Conservation (phyloP, 208 protist genomes). For the Wallacemonas collosoma region DNA sequence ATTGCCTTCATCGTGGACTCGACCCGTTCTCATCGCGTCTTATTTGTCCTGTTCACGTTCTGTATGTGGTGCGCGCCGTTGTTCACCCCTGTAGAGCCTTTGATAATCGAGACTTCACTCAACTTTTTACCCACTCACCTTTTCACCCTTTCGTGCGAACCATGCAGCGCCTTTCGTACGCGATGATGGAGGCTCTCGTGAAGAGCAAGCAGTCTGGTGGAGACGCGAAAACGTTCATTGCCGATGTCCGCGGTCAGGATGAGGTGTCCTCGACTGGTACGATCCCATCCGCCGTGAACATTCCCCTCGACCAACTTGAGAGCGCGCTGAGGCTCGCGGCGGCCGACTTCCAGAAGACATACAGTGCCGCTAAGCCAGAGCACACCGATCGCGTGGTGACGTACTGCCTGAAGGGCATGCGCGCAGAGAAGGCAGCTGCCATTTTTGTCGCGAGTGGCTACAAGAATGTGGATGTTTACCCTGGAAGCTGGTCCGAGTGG, state of each 20-base stretch:
- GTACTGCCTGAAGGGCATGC: conserved; percentile 61
- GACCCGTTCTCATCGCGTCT: too few relatives aligned
- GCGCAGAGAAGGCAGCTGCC: conserved; percentile 53
- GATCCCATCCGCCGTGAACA: conserved; percentile 57
- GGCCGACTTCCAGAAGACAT: conserved; percentile 47
- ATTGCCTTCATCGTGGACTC: not conserved
- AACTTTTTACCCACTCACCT: not conserved
- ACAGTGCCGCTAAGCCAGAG: conserved; percentile 39
- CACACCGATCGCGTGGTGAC: conserved; percentile 56
- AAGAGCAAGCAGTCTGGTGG: conserved; percentile 41
- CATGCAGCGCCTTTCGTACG: conserved; percentile 62
- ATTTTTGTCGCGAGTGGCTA: conserved; percentile 45
- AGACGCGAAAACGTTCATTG: conserved; percentile 36
- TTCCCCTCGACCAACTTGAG: conserved; percentile 67
- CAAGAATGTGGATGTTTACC: conserved; percentile 63
- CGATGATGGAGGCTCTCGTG: conserved; percentile 60
- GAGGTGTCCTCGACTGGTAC: conserved; percentile 49
- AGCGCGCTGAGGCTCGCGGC: conserved; percentile 37
- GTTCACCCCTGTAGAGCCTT: too few relatives aligned
- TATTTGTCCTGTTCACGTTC: too few relatives aligned
- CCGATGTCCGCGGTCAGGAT: conserved; percentile 65
- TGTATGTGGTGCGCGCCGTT: too few relatives aligned
- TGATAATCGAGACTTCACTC: not conserved
- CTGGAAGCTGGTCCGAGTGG: conserved; percentile 82
- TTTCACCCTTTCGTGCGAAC: not conserved